phyloP scores from a whole-genome alignment of 768 basidiomycete genomes.

The Psilocybe azurescens region DNA sequence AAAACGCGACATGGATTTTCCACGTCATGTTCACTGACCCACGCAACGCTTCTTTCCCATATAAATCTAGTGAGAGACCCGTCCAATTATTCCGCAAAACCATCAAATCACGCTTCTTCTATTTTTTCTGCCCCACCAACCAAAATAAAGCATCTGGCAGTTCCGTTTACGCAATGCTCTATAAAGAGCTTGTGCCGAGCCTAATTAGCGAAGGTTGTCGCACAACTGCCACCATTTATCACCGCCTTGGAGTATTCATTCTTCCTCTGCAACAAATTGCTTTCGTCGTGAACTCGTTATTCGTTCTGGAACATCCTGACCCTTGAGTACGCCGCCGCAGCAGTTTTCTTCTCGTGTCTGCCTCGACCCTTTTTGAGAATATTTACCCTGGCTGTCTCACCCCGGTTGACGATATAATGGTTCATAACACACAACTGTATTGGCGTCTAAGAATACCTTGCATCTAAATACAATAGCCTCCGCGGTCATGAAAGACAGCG shows the following conservation, averaged over 20 bases:
- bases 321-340: background rate
- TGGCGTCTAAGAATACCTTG: background rate
- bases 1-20: constrained; percentile 5
- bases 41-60: constrained; percentile 11
- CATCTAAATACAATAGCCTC: background rate
- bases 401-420: background rate
- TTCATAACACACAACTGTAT: background rate
- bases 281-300: background rate
- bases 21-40: constrained; percentile 12
- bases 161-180: background rate
- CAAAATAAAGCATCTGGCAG: background rate
- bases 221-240: constrained; percentile 3
- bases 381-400: background rate
- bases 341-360: background rate
- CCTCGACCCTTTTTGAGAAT: background rate
- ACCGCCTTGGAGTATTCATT: background rate
- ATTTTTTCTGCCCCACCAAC: background rate
- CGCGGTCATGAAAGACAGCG: constrained; percentile 6
- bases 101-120: background rate
- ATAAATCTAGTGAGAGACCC: background rate
- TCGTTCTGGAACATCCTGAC: background rate
- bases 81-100: background rate
- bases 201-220: constrained; percentile 9
- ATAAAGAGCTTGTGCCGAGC: constrained; percentile 5
- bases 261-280: constrained; percentile 3